Evolutionary conservation across 495 filamentous ascomycete species (phyloP).

Genomic region (Podospora bellae-mahoneyi): DNA sequence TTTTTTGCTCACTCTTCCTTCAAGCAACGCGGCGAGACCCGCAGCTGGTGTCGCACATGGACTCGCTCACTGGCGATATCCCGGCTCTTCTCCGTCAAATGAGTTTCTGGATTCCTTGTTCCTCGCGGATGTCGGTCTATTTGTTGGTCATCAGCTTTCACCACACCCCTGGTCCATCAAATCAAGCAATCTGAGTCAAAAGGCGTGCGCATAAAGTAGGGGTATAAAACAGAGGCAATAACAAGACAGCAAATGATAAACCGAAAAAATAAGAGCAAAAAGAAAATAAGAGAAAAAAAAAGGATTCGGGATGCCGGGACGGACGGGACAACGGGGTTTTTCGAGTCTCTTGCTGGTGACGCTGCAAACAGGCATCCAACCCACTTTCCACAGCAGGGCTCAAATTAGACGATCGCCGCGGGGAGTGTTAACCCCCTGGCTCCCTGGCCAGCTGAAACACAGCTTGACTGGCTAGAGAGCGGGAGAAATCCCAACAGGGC

Average conservation of each 20-base stretch:
- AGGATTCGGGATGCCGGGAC: constrained; percentile 1
- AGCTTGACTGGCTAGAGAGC: constrained; percentile 26
- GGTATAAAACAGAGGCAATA: background rate
- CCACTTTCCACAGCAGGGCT: constrained; percentile 18
- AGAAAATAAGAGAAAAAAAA: background rate
- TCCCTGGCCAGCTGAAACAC: constrained; percentile 34
- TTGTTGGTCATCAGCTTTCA: background rate
- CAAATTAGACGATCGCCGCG: constrained; percentile 33
- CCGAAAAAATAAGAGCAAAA: background rate
- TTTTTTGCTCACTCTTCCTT: constrained; percentile 17
- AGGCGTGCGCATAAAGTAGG: constrained; percentile 4
- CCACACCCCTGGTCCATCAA: background rate
- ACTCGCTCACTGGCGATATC: constrained; percentile 12
- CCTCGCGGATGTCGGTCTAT: background rate
- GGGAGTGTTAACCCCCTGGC: constrained; percentile 18
- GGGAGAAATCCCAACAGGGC: background rate
- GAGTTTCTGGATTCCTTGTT: background rate
- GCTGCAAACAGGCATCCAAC: constrained; percentile 19
- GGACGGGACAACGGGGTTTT: constrained; percentile 16
- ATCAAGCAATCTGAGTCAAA: background rate
- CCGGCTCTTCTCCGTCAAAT: background rate
- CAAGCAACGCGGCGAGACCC: constrained; percentile 18
- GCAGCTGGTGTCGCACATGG: constrained; percentile 32
- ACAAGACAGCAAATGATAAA: background rate
- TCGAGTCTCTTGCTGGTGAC: constrained; percentile 17